Base-by-base conservation (phyloP, 495 filamentous ascomycete genomes). In the Staphylotrichum longicolle region DNA sequence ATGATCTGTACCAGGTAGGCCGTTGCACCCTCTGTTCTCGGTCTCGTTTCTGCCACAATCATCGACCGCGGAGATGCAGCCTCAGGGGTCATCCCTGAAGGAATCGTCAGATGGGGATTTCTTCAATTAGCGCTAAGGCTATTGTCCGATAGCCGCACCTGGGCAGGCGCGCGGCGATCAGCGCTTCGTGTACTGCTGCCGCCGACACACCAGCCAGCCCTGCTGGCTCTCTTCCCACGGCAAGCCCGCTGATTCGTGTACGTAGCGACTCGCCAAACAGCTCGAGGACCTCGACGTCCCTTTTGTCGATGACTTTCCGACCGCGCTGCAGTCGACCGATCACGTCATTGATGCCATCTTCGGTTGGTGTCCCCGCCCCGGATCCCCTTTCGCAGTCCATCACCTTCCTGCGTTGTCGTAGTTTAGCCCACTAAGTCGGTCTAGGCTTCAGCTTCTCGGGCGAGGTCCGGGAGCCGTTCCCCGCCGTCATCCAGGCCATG, bases 271-370 rank as follows among this genome's bases (percentile, higher is more conserved):
- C 12, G 78, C 83, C 68, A 93, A 83, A 14, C 94, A 98, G 76
- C 83, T 96, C 10, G 78, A 85, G 52, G 87, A 91, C 64, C 88
- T 96, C 62, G 81, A 86, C 8, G 80, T 98, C 53, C 91, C 91
- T 7, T 94, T 98, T 77, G 87, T 91, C 11, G 80, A 87, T 15
- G 91, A 96, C 77, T 96, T 96, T 66, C 70, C 76, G 20, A 47
- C 74, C 3, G 86, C 89, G 9, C 70, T 96, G 5, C 74, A 80
- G 62, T 77, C 84, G 49, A 80, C 88, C 27, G 83, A 95, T 70
- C 88, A 96, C 66, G 79, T 98, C 52, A 79, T 98, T 60, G 94
- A 98, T 74, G 91, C 95, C 45, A 90, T 98, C 68, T 98, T 98
- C 69, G 94, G 88, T 87, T 72, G 42, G 73, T 75, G 20, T 54